phyloP scores from a whole-genome alignment of 257 asterid species.

The Nicotiana otophora region DNA sequence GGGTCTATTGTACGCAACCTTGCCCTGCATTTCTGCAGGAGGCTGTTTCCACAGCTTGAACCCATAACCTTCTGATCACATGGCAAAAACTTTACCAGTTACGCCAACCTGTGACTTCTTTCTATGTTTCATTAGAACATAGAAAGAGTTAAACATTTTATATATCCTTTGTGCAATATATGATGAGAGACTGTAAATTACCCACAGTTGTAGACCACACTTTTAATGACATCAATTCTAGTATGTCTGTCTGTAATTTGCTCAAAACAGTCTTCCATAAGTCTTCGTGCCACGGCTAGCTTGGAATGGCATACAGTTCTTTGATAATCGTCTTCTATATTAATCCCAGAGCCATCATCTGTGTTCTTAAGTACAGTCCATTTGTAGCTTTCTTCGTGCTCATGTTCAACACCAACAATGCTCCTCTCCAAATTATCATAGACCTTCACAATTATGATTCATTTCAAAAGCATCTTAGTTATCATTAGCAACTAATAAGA shows the following conservation, averaged over 20 bases:
- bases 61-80: no score
- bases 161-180: not conserved
- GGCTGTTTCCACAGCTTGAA: no score
- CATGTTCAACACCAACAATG: constrained; percentile 31
- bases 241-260: constrained; percentile 44
- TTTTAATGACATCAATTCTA: constrained; percentile 30
- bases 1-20: no score
- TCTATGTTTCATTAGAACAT: not conserved
- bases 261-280: constrained; percentile 53
- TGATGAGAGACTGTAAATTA: constrained; percentile 8
- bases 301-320: constrained; percentile 46
- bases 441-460: constrained; percentile 19
- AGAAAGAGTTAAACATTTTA: not conserved
- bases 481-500: not conserved
- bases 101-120: no score
- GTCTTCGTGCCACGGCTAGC: constrained; percentile 45
- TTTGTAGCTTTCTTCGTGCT: constrained; percentile 32
- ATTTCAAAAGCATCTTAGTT: not conserved
- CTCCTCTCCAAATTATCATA: constrained; percentile 24
- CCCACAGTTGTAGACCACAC: constrained; percentile 54
- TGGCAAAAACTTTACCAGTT: no score
- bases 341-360: constrained; percentile 23
- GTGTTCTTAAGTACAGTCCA: constrained; percentile 46
- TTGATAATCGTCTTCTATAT: constrained; percentile 20
- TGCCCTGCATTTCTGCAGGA: no score